Evolutionary conservation across 176 grass and related monocot species (phyloP).

Genomic region (Avena insularis): DNA sequence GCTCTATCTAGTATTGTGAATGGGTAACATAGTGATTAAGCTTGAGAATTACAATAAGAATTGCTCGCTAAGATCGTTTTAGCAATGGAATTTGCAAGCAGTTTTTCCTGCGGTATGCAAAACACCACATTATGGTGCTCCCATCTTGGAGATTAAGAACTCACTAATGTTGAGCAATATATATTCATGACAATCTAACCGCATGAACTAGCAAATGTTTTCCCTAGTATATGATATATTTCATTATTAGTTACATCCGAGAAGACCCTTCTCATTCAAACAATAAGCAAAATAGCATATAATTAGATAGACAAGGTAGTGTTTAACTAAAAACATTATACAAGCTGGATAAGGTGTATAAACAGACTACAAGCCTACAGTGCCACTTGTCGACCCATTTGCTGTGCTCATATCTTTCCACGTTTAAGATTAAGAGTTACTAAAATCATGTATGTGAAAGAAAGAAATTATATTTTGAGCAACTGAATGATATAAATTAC

Average conservation of each 20-base stretch:
- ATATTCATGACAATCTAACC: background rate
- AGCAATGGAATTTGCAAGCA: background rate
- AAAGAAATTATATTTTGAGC: background rate
- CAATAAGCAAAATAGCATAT: background rate
- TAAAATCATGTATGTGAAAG: conserved; percentile 5
- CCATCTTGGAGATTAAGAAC: conserved; percentile 32
- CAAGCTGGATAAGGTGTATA: conserved; percentile 17
- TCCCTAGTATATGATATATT: background rate
- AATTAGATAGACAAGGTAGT: background rate
- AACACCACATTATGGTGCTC: conserved; percentile 3
- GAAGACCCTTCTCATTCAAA: background rate
- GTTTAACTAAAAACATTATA: conserved; percentile 24
- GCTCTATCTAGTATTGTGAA: background rate
- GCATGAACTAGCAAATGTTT: conserved; percentile 13
- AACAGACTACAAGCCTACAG: background rate
- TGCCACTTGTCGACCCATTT: background rate
- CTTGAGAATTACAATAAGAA: background rate
- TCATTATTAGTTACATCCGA: background rate
- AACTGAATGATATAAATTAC: conserved; percentile 7
- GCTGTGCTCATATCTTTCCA: background rate
- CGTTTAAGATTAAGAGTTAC: conserved; percentile 37
- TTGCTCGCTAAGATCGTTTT: background rate
- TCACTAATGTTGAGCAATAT: background rate
- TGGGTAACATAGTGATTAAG: background rate
- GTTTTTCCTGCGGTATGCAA: background rate